These are phyloP conservation scores for Kluyveromyces wickerhamii DNA, from an alignment of 805 yeast genomes.

Conservation along the genomic window DNA sequence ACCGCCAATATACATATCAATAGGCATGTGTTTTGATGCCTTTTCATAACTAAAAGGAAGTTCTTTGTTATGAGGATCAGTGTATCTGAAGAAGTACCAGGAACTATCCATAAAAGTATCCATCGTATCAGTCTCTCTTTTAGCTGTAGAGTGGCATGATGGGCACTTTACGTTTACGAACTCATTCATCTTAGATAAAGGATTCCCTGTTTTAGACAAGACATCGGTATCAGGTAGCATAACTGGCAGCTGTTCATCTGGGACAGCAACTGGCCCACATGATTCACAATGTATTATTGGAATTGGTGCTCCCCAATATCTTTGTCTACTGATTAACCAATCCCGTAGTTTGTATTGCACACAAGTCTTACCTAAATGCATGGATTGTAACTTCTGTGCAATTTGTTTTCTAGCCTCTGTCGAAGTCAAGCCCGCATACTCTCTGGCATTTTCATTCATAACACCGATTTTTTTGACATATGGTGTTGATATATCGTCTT, in stretches of 20 bases:
- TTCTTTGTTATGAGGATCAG: constrained; percentile 57
- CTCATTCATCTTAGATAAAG: constrained; percentile 56
- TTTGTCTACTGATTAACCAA: constrained; percentile 90
- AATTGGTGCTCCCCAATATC: constrained; percentile 98
- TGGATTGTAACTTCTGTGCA: constrained; percentile 32
- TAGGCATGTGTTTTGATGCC: constrained; percentile 59
- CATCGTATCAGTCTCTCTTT: constrained; percentile 95
- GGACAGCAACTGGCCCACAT: constrained; percentile 92
- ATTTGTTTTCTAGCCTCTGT: constrained; percentile 46
- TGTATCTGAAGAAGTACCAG: constrained; percentile 86
- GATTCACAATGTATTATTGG: constrained; percentile 81
- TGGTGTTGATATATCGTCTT: constrained; percentile 21
- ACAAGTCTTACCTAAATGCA: constrained; percentile 38
- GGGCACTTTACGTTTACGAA: constrained; percentile 79
- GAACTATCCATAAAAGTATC: constrained; percentile 97
- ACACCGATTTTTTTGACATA: constrained; percentile 37
- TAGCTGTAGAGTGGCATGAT: constrained; percentile 61
- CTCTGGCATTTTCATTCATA: constrained; percentile 41
- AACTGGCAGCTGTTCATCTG: constrained; percentile 81
- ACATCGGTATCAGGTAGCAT: constrained; percentile 53
- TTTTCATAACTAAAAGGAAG: constrained; percentile 45
- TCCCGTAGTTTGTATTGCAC: constrained; percentile 68
- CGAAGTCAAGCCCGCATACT: constrained; percentile 42
- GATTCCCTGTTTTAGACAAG: constrained; percentile 49
- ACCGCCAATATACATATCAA: constrained; percentile 89